Evolutionary conservation across 257 asterid genomes (phyloP), one percentile per base, ranked within the genome.

Genomic region (Gentiana straminea): DNA sequence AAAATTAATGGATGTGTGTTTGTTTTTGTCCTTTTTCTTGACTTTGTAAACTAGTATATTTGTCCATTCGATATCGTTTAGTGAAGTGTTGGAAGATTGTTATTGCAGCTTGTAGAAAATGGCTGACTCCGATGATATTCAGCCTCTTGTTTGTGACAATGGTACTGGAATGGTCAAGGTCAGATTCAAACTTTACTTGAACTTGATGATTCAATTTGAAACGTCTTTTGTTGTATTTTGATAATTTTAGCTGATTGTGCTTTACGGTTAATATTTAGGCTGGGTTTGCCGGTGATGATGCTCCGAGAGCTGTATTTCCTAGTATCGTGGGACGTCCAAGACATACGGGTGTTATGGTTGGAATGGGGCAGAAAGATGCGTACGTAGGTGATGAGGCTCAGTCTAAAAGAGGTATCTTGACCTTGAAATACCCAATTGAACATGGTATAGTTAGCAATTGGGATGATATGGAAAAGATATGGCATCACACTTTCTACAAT

Each of bases 401-500:
- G 38, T 76, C 81, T 7, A 76, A 76, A 54, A 72, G 81, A 59
- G 81, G 81, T 76, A 76, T 76, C 66, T 65, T 75, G 68, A 75
- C 81, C 12, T 68, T 75, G 70, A 75, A 75, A 49, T 75, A 75
- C 46, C 81, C 81, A 7, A 75, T 75, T 24, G 81, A 75, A 56
- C 81, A 75, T 35, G 81, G 81, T 57, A 75, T 75, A 5, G 81
- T 75, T 41, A 71, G 77, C 70, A 75, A 75, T 59, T 75, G 81
- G 81, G 81, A 75, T 43, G 81, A 75, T 13, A 75, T 75, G 81
- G 81, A 75, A 60, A 75, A 75, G 70, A 71, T 75, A 43, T 75
- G 81, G 81, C 81, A 75, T 65, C 81, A 75, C 51, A 75, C 81
- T n/a, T 75, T 75, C 65, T 75, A 75, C 70, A 75, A 75, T 55